Percentiles rank a stretch among this genome's conserved stretches.
Conservation (phyloP, 164 flowering plant genomes). For the Vitis rupestris region DNA sequence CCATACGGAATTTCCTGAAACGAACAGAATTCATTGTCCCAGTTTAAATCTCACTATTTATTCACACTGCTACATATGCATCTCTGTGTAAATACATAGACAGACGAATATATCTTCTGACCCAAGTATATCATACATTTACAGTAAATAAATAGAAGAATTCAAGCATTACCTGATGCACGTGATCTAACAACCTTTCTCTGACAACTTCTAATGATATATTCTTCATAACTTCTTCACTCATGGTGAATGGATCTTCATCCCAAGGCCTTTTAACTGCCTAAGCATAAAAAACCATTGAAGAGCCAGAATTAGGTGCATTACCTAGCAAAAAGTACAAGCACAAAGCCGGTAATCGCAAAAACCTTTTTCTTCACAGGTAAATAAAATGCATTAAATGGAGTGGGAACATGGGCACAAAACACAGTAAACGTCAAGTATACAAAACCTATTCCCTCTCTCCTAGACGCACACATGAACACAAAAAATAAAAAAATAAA, state of each 20-base stretch:
- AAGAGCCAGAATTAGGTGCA: slow-evolving; percentile 11
- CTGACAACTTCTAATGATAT: slow-evolving; percentile 90
- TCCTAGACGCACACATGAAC: too few relatives aligned
- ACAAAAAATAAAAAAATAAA: too few relatives aligned
- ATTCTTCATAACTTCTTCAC: slow-evolving; percentile 84
- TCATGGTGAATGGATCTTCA: slow-evolving; percentile 76
- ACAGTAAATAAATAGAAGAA: background rate
- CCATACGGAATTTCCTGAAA: slow-evolving; percentile 91
- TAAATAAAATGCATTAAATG: too few relatives aligned
- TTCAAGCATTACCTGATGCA: slow-evolving; percentile 73
- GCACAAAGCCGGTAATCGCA: too few relatives aligned
- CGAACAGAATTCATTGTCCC: background rate
- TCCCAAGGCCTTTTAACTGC: slow-evolving; percentile 97
- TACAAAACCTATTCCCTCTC: too few relatives aligned
- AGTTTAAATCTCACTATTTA: background rate
- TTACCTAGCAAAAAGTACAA: background rate
- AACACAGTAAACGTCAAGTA: too few relatives aligned
- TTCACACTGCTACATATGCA: too few relatives aligned
- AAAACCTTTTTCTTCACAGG: too few relatives aligned
- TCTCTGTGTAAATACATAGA: too few relatives aligned
- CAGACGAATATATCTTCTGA: background rate
- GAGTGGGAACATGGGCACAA: too few relatives aligned
- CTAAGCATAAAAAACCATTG: slow-evolving; percentile 34
- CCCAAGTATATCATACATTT: background rate
- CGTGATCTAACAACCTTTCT: slow-evolving; percentile 76